Conservation (phyloP, 495 filamentous ascomycete species). For the Podospora appendiculata region DNA sequence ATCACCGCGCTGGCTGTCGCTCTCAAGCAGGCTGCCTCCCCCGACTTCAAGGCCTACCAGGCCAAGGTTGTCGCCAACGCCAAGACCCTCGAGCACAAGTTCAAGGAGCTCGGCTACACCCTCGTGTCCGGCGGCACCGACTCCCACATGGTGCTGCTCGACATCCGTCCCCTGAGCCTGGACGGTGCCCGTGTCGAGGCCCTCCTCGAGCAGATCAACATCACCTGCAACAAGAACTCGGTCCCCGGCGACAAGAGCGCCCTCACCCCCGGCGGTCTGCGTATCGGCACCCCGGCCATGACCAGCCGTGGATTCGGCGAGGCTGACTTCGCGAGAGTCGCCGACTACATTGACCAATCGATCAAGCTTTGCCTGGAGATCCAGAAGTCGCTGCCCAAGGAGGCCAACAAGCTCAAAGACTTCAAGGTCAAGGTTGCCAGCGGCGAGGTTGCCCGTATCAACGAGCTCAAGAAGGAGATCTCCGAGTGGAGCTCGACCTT, state of each 20-base stretch:
- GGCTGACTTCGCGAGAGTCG: conserved; percentile 88
- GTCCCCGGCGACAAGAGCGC: conserved; percentile 98
- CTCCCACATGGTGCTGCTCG: conserved; percentile 96
- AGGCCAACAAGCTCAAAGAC: conserved; percentile 98
- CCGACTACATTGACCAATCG: conserved; percentile 74
- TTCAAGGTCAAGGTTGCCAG: conserved; percentile 87
- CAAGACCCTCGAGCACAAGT: conserved; percentile 74
- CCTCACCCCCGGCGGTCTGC: conserved; percentile 87
- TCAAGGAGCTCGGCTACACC: conserved; percentile 80
- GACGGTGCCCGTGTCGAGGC: conserved; percentile 96
- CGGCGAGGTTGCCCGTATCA: conserved; percentile 71
- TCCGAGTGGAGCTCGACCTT: conserved; percentile 79
- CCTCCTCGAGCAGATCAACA: conserved; percentile 94
- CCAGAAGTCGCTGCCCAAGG: conserved; percentile 80
- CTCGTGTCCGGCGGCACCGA: conserved; percentile 95
- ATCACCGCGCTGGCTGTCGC: conserved; percentile 97
- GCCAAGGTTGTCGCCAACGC: conserved; percentile 87
- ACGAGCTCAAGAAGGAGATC: conserved; percentile 81
- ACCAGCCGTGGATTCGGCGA: conserved; percentile 89
- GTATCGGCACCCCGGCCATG: conserved; percentile 96
- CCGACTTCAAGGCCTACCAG: conserved; percentile 96
- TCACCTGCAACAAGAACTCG: conserved; percentile 98
- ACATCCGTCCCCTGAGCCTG: conserved; percentile 69
- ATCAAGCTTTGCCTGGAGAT: conserved; percentile 79
- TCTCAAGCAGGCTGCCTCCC: conserved; percentile 85